Evolutionary conservation across 306 rosid species (phyloP).

Genomic region (Cyclanthera cordifolia): DNA sequence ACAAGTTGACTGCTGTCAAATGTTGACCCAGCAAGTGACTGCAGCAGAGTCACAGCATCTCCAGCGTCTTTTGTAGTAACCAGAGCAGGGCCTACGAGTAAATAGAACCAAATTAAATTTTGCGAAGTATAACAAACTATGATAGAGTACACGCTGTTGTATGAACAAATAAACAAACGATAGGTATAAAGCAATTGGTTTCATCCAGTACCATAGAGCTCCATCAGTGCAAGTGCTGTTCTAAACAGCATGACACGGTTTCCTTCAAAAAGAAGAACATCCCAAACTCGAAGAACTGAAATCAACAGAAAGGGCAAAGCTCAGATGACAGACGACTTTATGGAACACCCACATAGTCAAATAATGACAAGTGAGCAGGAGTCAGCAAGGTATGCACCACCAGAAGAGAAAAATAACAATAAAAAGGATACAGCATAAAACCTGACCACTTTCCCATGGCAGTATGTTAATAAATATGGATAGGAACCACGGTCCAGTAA

Average conservation of each 20-base stretch:
- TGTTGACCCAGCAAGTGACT: slow-evolving; percentile 94
- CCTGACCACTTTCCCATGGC: slow-evolving; percentile 99
- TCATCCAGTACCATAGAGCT: slow-evolving; percentile 79
- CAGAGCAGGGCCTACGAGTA: slow-evolving; percentile 80
- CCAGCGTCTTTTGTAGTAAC: slow-evolving; percentile 99
- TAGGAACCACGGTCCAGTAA: slow-evolving; percentile 98
- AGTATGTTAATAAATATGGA: slow-evolving; percentile 97
- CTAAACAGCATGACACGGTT: slow-evolving; percentile 93
- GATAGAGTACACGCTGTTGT: not conserved
- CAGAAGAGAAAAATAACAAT: slow-evolving; percentile 12
- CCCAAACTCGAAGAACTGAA: slow-evolving; percentile 99
- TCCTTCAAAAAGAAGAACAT: slow-evolving; percentile 99
- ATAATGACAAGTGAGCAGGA: slow-evolving; percentile 2
- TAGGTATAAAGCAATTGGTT: not conserved
- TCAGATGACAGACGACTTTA: slow-evolving; percentile 28
- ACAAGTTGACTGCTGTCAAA: slow-evolving; percentile 99
- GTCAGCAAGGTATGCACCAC: slow-evolving; percentile 1
- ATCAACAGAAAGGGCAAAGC: slow-evolving; percentile 19
- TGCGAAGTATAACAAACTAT: slow-evolving; percentile 13
- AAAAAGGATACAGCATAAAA: slow-evolving; percentile 51
- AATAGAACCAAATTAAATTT: slow-evolving; percentile 35
- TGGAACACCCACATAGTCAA: slow-evolving; percentile 13
- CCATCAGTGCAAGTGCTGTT: slow-evolving; percentile 98
- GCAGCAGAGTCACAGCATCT: slow-evolving; percentile 95
- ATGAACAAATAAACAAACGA: not conserved